Evolutionary conservation across 371 early-diverging fungal species (phyloP).

Genomic region (Mortierella sp.): DNA sequence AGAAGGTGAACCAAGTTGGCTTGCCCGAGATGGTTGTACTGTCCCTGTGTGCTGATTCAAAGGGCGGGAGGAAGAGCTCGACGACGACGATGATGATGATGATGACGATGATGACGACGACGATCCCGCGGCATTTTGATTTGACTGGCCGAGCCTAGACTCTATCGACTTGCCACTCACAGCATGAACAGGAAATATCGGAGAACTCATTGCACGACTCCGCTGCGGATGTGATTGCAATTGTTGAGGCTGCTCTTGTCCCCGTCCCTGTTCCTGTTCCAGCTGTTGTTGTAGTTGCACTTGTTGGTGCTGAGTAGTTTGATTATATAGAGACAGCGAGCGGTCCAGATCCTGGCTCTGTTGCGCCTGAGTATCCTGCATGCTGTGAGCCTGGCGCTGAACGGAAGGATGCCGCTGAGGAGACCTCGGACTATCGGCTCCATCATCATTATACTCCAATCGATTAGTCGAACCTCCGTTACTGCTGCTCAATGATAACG

Average conservation of each 20-base stretch:
- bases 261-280: neutral
- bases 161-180: neutral
- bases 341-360: neutral
- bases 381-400: neutral
- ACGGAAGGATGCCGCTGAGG: slow-evolving; percentile 1
- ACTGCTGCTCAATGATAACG: slow-evolving; percentile 40
- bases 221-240: slow-evolving; percentile 10
- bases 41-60: neutral
- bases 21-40: neutral
- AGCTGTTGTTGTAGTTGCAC: slow-evolving; percentile 10
- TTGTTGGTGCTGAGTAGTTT: slow-evolving; percentile 14
- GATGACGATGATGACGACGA: slow-evolving; percentile 5
- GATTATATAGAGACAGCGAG: neutral
- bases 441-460: neutral
- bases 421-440: neutral
- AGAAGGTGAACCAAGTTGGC: neutral
- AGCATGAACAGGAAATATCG: slow-evolving; percentile 4
- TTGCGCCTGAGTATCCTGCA: neutral
- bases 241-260: neutral
- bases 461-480: slow-evolving; percentile 5
- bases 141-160: neutral
- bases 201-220: slow-evolving; percentile 31
- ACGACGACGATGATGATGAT: neutral
- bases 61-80: neutral
- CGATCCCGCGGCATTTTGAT: neutral